These are phyloP conservation scores for Tuber aestivum DNA, from an alignment of 495 filamentous ascomycete genomes.

Conservation along the genomic window DNA sequence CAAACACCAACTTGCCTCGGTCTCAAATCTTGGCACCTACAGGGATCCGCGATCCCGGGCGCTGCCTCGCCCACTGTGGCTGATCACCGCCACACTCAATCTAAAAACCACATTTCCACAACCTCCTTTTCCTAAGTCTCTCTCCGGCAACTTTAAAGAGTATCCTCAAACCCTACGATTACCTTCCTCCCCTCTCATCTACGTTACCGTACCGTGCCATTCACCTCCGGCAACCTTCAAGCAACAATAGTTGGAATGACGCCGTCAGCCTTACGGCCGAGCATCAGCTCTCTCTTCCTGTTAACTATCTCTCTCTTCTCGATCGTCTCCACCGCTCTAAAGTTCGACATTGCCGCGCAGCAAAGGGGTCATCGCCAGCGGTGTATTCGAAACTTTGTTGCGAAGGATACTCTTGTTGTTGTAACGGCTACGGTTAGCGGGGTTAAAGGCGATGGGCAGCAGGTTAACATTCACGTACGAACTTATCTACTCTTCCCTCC, in stretches of 20 bases:
- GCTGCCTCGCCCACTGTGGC: neutral
- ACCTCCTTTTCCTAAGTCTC: neutral
- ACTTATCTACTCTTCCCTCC: constrained; percentile 24
- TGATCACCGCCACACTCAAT: neutral
- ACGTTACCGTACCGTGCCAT: neutral
- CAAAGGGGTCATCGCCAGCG: constrained; percentile 58
- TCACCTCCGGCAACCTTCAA: neutral
- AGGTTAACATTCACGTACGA: constrained; percentile 90
- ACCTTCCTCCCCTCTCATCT: neutral
- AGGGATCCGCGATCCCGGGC: neutral
- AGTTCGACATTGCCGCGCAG: constrained; percentile 82
- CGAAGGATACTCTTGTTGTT: constrained; percentile 89
- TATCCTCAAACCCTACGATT: neutral
- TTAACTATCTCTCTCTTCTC: constrained; percentile 47
- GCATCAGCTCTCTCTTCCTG: constrained; percentile 29
- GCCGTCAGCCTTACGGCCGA: constrained; percentile 17
- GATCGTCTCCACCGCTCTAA: constrained; percentile 67
- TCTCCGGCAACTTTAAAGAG: neutral
- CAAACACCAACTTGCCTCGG: no score
- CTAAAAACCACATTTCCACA: constrained; percentile 1
- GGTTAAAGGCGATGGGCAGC: constrained; percentile 81
- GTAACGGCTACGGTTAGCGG: constrained; percentile 90
- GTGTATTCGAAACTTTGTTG: constrained; percentile 96
- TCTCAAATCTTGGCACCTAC: neutral
- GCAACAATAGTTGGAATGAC: constrained; percentile 11